Percentiles rank a stretch among this genome's conserved stretches.
phyloP scores from a whole-genome alignment of 148 eudicot species.

The Amaranthus palmeri region DNA sequence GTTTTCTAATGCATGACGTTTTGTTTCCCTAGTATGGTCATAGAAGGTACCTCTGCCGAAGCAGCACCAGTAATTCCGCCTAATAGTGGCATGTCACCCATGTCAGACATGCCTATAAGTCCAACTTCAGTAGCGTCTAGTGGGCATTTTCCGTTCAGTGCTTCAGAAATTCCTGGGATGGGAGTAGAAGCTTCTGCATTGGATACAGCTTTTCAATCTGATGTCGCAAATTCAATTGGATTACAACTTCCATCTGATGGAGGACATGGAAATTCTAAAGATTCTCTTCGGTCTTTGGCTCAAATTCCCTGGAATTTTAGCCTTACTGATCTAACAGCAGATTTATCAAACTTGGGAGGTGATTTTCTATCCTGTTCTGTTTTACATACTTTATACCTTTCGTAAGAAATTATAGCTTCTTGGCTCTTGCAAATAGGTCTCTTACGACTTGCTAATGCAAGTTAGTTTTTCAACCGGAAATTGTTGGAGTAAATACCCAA shows the following conservation, averaged over 20 bases:
- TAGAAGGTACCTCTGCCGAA: constrained; percentile 54
- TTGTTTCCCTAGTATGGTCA: constrained; percentile 50
- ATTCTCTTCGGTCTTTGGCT: constrained; percentile 70
- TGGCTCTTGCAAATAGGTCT: background rate
- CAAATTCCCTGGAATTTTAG: constrained; percentile 99
- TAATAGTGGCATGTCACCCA: constrained; percentile 56
- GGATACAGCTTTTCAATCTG: constrained; percentile 78
- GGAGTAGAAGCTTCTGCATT: constrained; percentile 89
- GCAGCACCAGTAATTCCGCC: constrained; percentile 58
- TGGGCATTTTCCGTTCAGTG: constrained; percentile 82
- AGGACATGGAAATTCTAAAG: constrained; percentile 73
- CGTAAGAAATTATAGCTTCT: background rate
- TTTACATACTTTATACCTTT: background rate
- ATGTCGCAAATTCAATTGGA: constrained; percentile 79
- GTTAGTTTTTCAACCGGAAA: too few relatives aligned
- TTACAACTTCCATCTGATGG: constrained; percentile 78
- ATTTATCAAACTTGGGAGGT: constrained; percentile 97
- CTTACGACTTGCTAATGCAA: too few relatives aligned
- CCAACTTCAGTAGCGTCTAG: constrained; percentile 92
- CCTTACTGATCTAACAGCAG: constrained; percentile 94
- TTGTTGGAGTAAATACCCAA: too few relatives aligned
- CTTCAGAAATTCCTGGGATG: constrained; percentile 83
- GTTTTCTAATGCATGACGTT: background rate
- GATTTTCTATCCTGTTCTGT: constrained; percentile 17
- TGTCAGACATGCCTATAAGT: constrained; percentile 86